Base-by-base conservation (phyloP, 1,139 yeast species). In the Scheffersomyces insectosa region DNA sequence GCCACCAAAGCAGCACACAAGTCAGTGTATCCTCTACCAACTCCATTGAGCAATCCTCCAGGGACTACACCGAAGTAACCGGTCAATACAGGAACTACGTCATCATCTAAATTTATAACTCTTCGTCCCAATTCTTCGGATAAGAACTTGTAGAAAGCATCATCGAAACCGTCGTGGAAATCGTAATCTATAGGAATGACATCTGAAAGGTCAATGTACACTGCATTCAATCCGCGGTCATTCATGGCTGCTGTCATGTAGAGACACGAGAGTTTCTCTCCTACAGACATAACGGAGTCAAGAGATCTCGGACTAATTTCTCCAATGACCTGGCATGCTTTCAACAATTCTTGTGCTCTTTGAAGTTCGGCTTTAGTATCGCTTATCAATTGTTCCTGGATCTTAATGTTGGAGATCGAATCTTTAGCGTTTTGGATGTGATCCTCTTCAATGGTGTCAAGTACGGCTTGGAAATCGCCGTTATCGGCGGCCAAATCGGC, bases 11-110 rank as follows among this genome's bases (percentile, higher is more conserved):
- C 99, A 13, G 99, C 99, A 74, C 99, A 93, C 53, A 93, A 72
- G 64, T 93, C 99, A 12, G 99, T 93, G 66, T 93, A 93, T 25
- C 99, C 99, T 62, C 99, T 82, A 36, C 99, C 99, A 46, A 93
- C 95, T 43, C 95, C 90, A 56, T 86, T 87, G 52, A 93, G 72
- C 45, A 93, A 72, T 13, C 99, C 98, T 50, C 97, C 97, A 25
- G 98, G 98, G 11, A 93, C 89, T 32, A 82, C 74, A 27, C 99
- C 99, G 59, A 93, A 93, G 65, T 88, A 93, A 2, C 99, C 99
- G 23, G 99, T 93, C 44, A 93, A 77, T 1, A 93, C 97, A 1
- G 99, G 99, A 29, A 89, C 82, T n/a, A 66, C 69, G 42, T 68
- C 77, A 1, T 65, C 60, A 13, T 75, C 77, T 35, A 79, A 67